Conservation (phyloP, 768 basidiomycete genomes). For the Pholiota microspora region DNA sequence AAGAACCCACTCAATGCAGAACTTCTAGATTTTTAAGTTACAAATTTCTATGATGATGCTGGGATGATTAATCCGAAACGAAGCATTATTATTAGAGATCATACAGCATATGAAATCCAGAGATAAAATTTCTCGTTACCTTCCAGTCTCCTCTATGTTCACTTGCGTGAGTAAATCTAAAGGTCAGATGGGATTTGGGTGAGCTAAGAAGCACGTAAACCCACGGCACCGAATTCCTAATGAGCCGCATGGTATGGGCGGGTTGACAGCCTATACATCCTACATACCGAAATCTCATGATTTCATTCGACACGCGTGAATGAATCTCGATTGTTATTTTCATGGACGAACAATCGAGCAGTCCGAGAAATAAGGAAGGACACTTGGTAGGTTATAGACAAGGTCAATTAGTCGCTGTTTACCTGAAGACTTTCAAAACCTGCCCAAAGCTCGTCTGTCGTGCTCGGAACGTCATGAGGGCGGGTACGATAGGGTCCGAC, state of each 20-base stretch:
- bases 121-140: background rate
- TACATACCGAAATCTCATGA: constrained; percentile 9
- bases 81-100: constrained; percentile 1
- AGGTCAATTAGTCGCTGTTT: constrained; percentile 9
- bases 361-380: constrained; percentile 2
- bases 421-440: constrained; percentile 20
- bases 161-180: background rate
- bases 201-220: constrained; percentile 10
- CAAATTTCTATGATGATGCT: background rate
- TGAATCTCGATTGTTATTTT: constrained; percentile 1
- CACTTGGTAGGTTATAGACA: background rate
- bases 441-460: constrained; percentile 20
- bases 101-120: background rate
- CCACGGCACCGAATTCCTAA: constrained; percentile 15
- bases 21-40: background rate
- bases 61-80: too few relatives aligned
- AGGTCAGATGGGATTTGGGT: constrained; percentile 1
- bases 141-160: background rate
- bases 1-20: background rate
- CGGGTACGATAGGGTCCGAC: constrained; percentile 37
- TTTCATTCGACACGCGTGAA: background rate
- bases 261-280: background rate
- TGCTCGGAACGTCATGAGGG: constrained; percentile 19
- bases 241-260: constrained; percentile 5
- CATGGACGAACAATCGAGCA: background rate